Base-by-base conservation (phyloP, 192 early-diverging fungal species). In the Coemansia sp. region DNA sequence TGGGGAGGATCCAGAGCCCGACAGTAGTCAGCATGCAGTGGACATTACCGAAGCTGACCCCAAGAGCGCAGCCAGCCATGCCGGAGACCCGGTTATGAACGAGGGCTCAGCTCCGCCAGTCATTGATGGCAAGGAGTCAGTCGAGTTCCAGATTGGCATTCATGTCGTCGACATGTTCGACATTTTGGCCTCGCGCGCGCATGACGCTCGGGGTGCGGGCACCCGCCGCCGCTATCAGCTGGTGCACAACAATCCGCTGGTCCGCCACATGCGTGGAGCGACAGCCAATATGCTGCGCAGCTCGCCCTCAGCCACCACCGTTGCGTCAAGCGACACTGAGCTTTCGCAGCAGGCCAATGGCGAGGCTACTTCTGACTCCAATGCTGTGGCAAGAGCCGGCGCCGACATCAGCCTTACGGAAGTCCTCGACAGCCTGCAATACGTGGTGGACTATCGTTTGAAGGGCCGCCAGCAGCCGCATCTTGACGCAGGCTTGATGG, bases 371-470 rank as follows among this genome's bases (percentile, higher is more conserved):
- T 53, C 25, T 6, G 52, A 11, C 14, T 2, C 37, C n/a, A 22
- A 19, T 6, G n/a, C 64, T 10, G 49, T 19, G 0, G 29, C 25
- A n/a, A 29, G 26, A 19, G 21, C 3, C 29, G 57, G 53, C 19
- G 56, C 52, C 12, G 72, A 71, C 47, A 37, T 80, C 43, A 74
- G 59, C 52, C 69, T 80, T 16, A 60, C 72, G 31, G 94, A 96
- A 72, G 89, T 96, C 43, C 86, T 98, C 21, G 87, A 87, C 26
- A 88, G 96, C 12, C 82, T 98, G 56, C 92, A 91, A 54, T 98
- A 97, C 77, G 94, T 96, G 23, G 92, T 95, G 85, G 92, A 96
- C 67, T 95, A 91, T 74, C 89, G 93, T 22, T 87, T 98, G 60
- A 90, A 90, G 61, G 91, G 91, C 56, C 89, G 91, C 12, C 89